These are phyloP conservation scores for Tricholoma terreum DNA, from an alignment of 768 basidiomycete genomes.

Conservation along the genomic window DNA sequence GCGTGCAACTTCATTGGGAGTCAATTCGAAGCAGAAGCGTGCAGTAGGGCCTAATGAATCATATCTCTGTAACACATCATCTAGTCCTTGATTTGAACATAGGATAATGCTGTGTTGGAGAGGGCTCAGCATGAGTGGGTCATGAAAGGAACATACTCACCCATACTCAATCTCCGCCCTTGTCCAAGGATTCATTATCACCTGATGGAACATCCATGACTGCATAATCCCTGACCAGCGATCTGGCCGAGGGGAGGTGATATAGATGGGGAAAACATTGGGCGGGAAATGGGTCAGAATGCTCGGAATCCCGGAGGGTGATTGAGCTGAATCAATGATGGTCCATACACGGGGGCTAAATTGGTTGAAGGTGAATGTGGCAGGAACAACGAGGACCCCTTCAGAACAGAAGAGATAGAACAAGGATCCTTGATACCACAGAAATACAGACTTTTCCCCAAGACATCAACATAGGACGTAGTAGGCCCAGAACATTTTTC, in stretches of 20 bases:
- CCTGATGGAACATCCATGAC: background rate
- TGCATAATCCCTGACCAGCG: conserved; percentile 7
- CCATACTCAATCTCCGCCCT: conserved; percentile 5
- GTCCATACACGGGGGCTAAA: background rate
- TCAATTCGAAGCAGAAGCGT: background rate
- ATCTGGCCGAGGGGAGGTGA: conserved; percentile 3
- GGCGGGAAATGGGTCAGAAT: background rate
- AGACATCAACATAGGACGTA: conserved; percentile 5
- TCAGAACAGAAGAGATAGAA: conserved; percentile 8
- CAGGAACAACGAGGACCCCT: conserved; percentile 1
- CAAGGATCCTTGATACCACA: conserved; percentile 6
- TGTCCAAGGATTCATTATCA: conserved; percentile 13
- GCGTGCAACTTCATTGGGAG: background rate
- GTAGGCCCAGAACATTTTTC: conserved; percentile 6
- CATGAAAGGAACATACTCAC: background rate
- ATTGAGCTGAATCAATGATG: conserved; percentile 1
- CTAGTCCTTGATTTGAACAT: background rate
- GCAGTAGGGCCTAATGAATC: background rate
- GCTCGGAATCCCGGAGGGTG: background rate
- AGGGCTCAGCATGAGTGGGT: background rate
- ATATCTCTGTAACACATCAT: background rate
- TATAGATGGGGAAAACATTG: conserved; percentile 11
- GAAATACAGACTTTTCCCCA: conserved; percentile 7
- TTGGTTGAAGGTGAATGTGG: conserved; percentile 1
- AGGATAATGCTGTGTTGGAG: background rate